Evolutionary conservation across 1,139 yeast genomes (phyloP), one percentile per base, ranked within the genome.

Genomic region (Taphrina sp.): DNA sequence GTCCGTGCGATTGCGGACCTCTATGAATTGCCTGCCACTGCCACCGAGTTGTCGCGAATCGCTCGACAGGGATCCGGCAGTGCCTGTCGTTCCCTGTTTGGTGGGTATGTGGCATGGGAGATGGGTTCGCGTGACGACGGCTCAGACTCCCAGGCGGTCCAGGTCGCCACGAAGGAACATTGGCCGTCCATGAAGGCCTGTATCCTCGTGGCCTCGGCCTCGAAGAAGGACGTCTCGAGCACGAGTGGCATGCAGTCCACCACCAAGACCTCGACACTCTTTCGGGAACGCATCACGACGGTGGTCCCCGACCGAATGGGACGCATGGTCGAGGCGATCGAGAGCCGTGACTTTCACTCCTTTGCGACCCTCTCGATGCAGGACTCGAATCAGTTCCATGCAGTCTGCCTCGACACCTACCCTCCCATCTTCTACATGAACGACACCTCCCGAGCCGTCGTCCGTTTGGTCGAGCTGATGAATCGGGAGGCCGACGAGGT

Each of bases 81-180:
- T 12, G 98, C 98, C 7, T 92, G 98, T 71, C 79, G 99, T 70
- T 92, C 97, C 10, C 75, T 92, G 59, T 88, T 87, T 70, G 98
- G 98, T 46, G 99, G 99, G 5, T 92, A 82, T 68, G 98, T 92
- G 14, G 97, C 97, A 3, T 92, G 99, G 99, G 96, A 92, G 70
- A 90, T 89, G 96, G 99, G 99, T 56, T 62, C 65, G 1, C 62
- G 67, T 58, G 72, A 63, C 0, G 83, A 88, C 65, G 98, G 98
- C 5, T 75, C 79, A 49, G 98, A 92, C 71, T 89, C 96, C 19
- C 82, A 82, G 66, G 98, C 99, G 1, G 95, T 88, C 29, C 89
- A 88, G 72, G 79, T 92, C 46, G 95, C 96, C 3, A 84, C 95
- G 5, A 69, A 77, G 63, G 76, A 75, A 37, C 95, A 88, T 70